Evolutionary conservation across 2,329 filamentous ascomycete genomes (phyloP).

Genomic region (Cucurbitaria berberidis): DNA sequence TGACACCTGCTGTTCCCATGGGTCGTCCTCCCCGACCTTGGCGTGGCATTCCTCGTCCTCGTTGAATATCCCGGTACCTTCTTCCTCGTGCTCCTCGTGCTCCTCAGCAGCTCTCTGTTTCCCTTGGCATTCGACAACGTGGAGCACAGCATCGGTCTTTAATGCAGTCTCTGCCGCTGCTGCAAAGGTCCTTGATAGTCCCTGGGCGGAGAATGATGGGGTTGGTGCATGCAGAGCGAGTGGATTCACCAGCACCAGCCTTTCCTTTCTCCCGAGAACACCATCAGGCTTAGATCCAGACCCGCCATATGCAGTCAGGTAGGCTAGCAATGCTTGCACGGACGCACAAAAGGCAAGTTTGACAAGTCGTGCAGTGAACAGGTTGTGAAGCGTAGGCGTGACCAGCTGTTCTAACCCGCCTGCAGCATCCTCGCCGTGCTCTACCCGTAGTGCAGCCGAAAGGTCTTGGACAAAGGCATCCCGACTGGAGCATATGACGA

Average conservation of each 20-base stretch:
- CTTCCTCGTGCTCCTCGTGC: conserved; percentile 61
- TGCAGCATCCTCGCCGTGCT: conserved; percentile 9
- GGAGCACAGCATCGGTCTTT: conserved; percentile 41
- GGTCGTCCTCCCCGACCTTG: conserved; percentile 25
- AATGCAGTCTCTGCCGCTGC: conserved; percentile 66
- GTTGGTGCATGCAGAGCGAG: conserved; percentile 70
- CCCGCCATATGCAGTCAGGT: conserved; percentile 61
- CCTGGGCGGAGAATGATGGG: conserved; percentile 78
- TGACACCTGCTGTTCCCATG: conserved; percentile 55
- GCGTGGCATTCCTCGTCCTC: conserved; percentile 10
- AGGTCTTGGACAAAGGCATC: conserved; percentile 69
- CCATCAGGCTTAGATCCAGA: conserved; percentile 11
- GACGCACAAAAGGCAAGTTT: conserved; percentile 75
- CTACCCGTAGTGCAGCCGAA: conserved; percentile 53
- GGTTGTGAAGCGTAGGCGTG: conserved; percentile 69
- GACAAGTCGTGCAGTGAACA: conserved; percentile 72
- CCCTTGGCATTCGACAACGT: conserved; percentile 51
- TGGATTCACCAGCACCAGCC: conserved; percentile 69
- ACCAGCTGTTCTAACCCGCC: conserved; percentile 54
- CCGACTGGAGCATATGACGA: conserved; percentile 74
- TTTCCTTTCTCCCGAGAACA: conserved; percentile 15
- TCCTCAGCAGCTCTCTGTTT: conserved; percentile 51
- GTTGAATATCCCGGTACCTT: conserved; percentile 51
- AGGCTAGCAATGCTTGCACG: conserved; percentile 77
- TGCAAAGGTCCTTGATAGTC: conserved; percentile 68